Evolutionary conservation across 2,329 filamentous ascomycete species (phyloP), one percentile per base, ranked within the genome.

Genomic region (Aspergillus sp.): DNA sequence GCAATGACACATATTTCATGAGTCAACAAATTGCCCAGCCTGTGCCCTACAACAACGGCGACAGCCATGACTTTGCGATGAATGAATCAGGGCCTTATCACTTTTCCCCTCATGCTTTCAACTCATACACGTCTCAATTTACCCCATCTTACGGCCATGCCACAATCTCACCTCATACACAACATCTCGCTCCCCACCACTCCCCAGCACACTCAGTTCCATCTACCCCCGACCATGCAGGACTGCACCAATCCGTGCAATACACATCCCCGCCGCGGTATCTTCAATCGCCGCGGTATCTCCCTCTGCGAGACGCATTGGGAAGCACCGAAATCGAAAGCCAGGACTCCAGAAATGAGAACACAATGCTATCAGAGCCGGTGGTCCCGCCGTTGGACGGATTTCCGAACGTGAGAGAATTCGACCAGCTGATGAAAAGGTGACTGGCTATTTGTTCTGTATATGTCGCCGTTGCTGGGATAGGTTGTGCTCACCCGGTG

Each of bases 371-470:
- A 13, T 77, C 75, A 16, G 75, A 78, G 54, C 71, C 74, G 16
- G 67, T 77, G 19, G 55, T 72, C 13, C 75, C 75, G 14, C 62
- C 71, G 0, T 51, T 75, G 9, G 71, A 74, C 41, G 75, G 75
- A 1, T 78, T 76, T 54, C 75, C 75, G 1, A 68, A 73, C 60
- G 74, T 76, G 16, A 66, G 69, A 36, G 74, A 75, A 40, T 78
- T 78, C 55, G 74, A 78, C 56, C 65, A 70, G 45, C 55, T 77
- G 48, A 74, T 78, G 68, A 71, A 71, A 54, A 72, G 70, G 76
- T 77, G 32, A 53, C 48, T 32, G 10, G n/a, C 16, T 35, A 22
- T 26, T 26, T 36, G 4, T 4, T 42, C 16, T 8, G 32, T 32
- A 19, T 35, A 20, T 10, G 19, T 52, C 14, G 20, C 42, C 20